Percentiles rank a stretch among this genome's conserved stretches.
Conservation (phyloP, 805 yeast species). For the Clavispora vitiphila region DNA sequence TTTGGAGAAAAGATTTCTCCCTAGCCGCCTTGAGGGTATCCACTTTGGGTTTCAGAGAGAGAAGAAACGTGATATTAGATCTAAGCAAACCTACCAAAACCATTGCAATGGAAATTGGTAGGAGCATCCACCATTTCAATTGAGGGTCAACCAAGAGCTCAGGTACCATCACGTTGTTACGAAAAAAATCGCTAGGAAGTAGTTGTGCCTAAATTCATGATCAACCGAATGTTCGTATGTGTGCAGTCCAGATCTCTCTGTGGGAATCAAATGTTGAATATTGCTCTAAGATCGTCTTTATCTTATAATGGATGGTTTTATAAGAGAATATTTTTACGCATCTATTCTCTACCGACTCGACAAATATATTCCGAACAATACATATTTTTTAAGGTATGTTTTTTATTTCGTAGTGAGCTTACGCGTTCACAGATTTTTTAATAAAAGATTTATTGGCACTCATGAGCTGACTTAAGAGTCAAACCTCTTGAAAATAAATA, state of each 20-base stretch:
- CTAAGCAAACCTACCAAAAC: slow-evolving; percentile 78
- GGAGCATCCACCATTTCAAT: slow-evolving; percentile 81
- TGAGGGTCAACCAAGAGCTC: slow-evolving; percentile 66
- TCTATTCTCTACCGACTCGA: too few species aligned
- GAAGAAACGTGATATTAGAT: slow-evolving; percentile 57
- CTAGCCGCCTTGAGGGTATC: slow-evolving; percentile 43
- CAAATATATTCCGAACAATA: too few species aligned
- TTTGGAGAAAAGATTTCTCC: slow-evolving; percentile 53
- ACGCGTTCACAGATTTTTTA: too few species aligned
- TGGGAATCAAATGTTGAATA: too few species aligned
- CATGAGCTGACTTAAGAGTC: too few species aligned
- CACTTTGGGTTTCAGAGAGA: slow-evolving; percentile 55
- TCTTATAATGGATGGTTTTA: too few species aligned
- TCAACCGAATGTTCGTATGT: background rate
- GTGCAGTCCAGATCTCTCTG: background rate
- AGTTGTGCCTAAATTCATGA: background rate
- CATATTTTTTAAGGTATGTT: too few species aligned
- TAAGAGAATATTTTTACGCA: too few species aligned
- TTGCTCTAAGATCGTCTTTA: too few species aligned
- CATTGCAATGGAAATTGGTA: slow-evolving; percentile 89
- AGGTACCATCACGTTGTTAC: background rate
- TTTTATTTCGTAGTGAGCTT: too few species aligned
- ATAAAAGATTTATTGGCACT: too few species aligned
- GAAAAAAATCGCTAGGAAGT: background rate
- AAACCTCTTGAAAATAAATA: too few species aligned